Base-by-base conservation (phyloP, 2,329 filamentous ascomycete species). In the Leptographium procerum region DNA sequence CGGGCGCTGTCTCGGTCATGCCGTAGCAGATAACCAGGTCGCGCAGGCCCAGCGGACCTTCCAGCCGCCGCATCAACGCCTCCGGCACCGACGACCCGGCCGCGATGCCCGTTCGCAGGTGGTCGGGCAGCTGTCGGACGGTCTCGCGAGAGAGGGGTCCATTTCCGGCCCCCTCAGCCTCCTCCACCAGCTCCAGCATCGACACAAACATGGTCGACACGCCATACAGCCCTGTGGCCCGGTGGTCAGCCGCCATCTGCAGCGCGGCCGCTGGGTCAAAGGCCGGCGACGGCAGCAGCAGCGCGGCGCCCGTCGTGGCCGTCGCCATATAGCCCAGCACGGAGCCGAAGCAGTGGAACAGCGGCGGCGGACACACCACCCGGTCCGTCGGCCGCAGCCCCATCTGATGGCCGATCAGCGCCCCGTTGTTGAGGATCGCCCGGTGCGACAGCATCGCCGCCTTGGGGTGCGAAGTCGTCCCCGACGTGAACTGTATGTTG, bases 281-380 rank as follows among this genome's bases (percentile, higher is more conserved):
- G 0, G 89, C 88, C 65, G 95, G 91, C 10, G 84, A 82, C 0
- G 92, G 89, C 66, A 96, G 91, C 4, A 96, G 81, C 62, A 97
- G 89, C 19, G 86, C 77, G 0, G 89, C 84, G 59, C 91, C 88
- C 19, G 76, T 77, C 0, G 91, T 95, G 0, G 88, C 91, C 0
- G 90, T 94, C 0, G 94, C 92, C 89, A 96, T 95, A 73, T 94
- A 95, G n/a, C 94, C 92, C 1, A 97, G 76, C 9, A 96, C 87
- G 66, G 81, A 86, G 57, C 94, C 94, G 70, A 97, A 97, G 74
- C 94, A 97, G 74, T 87, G 83, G 70, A 95, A 95, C 1, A 96
- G 77, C 0, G 91, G 91, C 1, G 90, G 90, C 19, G 91, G 90
- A 64, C 89, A 92, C 67, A 90, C 89, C 54, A 95, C 84, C 7